phyloP scores from a whole-genome alignment of 441 rosid species.

The Adansonia madagascariensis region DNA sequence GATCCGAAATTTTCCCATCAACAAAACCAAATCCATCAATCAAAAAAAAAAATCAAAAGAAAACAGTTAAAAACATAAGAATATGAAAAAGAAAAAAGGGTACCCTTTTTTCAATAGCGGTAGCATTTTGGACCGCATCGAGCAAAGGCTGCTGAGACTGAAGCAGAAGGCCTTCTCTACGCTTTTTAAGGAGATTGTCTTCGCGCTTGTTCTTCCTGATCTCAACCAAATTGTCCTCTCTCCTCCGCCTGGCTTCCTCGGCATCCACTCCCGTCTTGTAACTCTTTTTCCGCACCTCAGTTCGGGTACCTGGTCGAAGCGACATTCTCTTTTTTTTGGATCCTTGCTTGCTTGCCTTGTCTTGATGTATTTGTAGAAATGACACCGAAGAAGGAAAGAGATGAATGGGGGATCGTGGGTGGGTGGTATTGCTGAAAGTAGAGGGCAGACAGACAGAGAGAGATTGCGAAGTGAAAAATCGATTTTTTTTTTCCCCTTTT shows the following conservation, averaged over 20 bases:
- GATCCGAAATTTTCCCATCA: neutral
- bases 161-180: slow-evolving; percentile 60
- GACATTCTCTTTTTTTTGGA: slow-evolving; percentile 37
- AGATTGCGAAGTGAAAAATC: neutral
- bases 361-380: neutral
- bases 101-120: slow-evolving; percentile 57
- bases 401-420: neutral
- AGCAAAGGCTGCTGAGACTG: slow-evolving; percentile 53
- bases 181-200: slow-evolving; percentile 64
- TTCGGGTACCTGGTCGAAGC: slow-evolving; percentile 59
- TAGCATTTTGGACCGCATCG: slow-evolving; percentile 49
- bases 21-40: neutral
- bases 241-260: slow-evolving; percentile 65
- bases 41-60: neutral
- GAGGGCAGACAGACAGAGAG: neutral
- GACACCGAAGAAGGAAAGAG: neutral
- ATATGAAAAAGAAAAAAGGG: neutral
- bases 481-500: neutral
- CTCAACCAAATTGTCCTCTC: slow-evolving; percentile 74
- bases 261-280: slow-evolving; percentile 70
- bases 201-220: slow-evolving; percentile 69
- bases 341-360: neutral
- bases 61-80: neutral
- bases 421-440: neutral
- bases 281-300: slow-evolving; percentile 65